phyloP scores from a whole-genome alignment of 805 yeast species.

The Zygosaccharomyces bisporus region DNA sequence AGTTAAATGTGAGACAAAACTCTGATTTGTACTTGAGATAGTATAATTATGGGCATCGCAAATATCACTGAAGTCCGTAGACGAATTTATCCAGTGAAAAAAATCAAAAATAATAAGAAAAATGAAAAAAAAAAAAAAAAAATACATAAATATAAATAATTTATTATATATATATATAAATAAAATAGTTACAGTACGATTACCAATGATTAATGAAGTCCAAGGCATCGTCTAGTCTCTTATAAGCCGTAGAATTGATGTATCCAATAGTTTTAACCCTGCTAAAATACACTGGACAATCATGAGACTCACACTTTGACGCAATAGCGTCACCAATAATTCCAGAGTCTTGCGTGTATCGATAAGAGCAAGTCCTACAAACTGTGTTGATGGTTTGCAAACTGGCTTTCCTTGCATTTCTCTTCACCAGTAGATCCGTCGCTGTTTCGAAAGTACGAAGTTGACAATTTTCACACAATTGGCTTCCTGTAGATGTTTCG shows the following conservation, averaged over 20 bases:
- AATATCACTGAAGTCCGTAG: constrained; percentile 8
- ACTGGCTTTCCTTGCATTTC: constrained; percentile 24
- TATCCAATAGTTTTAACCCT: constrained; percentile 42
- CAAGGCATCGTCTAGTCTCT: constrained; percentile 12
- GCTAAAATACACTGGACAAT: constrained; percentile 60
- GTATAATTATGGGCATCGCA: constrained; percentile 14
- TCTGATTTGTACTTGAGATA: neutral
- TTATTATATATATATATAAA: no score
- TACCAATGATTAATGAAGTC: constrained; percentile 24
- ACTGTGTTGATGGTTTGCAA: constrained; percentile 31
- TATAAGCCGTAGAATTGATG: constrained; percentile 21
- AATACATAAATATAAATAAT: no score
- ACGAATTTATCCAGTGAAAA: constrained; percentile 1
- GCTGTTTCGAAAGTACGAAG: constrained; percentile 38
- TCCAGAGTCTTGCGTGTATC: constrained; percentile 27
- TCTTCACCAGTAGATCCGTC: constrained; percentile 30
- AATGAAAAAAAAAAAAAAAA: no score
- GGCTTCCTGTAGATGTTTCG: constrained; percentile 19
- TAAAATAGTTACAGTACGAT: no score
- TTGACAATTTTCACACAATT: constrained; percentile 38
- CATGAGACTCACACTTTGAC: constrained; percentile 51
- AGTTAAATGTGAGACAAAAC: neutral
- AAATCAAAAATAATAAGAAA: neutral
- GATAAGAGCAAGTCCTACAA: constrained; percentile 39
- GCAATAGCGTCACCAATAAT: constrained; percentile 32